Evolutionary conservation across 371 early-diverging fungal species (phyloP).

Genomic region (Syncephalis plumigaleata): DNA sequence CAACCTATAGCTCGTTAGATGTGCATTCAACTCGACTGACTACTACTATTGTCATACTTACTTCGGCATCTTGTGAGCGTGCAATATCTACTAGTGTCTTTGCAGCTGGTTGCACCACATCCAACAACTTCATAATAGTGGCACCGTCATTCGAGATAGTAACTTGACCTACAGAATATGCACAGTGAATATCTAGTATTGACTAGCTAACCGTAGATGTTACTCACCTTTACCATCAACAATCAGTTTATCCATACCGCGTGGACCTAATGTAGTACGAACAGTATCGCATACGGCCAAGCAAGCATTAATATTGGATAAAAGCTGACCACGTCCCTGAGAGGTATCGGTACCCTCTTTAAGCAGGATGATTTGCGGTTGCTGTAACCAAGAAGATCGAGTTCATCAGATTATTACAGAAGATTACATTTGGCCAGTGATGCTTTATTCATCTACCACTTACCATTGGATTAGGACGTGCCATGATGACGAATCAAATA

Average conservation of each 20-base stretch:
- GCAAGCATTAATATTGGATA: conserved; percentile 97
- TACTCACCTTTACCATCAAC: conserved; percentile 71
- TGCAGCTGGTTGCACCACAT: conserved; percentile 98
- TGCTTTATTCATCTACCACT: too few relatives aligned
- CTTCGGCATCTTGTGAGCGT: conserved; percentile 99
- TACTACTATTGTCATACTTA: conserved; percentile 10
- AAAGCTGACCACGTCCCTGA: conserved; percentile 95
- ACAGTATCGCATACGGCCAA: conserved; percentile 90
- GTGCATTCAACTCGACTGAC: conserved; percentile 1
- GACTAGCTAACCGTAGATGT: not conserved
- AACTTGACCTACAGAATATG: conserved; percentile 45
- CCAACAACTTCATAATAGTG: conserved; percentile 96
- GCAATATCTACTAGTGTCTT: conserved; percentile 96
- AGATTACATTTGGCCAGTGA: too few relatives aligned
- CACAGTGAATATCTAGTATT: too few relatives aligned
- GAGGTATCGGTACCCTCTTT: conserved; percentile 98
- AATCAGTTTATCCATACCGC: conserved; percentile 99
- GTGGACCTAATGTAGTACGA: conserved; percentile 96
- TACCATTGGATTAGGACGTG: too few relatives aligned
- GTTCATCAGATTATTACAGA: not conserved
- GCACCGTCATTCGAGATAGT: conserved; percentile 99
- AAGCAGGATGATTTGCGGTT: conserved; percentile 96
- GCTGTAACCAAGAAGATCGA: conserved; percentile 24
- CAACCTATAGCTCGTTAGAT: conserved; percentile 57
- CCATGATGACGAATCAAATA: too few relatives aligned